A percentile compares a stretch with the other conserved stretches of the same genome.
Evolutionary conservation across 345 rosid species (phyloP).

Genomic region (Rhodamnia rubescens): DNA sequence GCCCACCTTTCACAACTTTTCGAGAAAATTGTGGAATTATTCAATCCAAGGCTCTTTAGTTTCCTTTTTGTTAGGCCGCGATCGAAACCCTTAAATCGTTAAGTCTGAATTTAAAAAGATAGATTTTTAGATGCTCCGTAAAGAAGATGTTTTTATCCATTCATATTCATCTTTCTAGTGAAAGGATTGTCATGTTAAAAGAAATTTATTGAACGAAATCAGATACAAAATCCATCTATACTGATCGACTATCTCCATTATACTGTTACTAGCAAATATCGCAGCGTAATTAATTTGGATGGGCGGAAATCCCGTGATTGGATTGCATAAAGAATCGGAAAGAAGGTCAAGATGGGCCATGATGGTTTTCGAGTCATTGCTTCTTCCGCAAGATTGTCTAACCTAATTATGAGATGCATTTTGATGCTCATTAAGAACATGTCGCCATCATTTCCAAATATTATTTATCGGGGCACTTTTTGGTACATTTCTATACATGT

Average conservation of each 20-base stretch:
- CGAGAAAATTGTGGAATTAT: background rate
- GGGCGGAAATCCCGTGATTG: rapidly evolving
- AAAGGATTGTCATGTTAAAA: background rate
- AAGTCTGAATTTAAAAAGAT: background rate
- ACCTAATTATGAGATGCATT: background rate
- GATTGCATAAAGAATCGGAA: background rate
- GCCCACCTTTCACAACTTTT: background rate
- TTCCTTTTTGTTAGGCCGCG: background rate
- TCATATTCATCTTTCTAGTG: background rate
- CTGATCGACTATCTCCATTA: rapidly evolving
- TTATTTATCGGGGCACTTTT: background rate
- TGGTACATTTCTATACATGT: background rate
- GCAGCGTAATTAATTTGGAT: background rate
- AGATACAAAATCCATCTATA: background rate
- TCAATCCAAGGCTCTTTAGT: background rate
- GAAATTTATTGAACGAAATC: background rate
- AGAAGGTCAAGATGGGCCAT: background rate
- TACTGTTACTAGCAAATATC: background rate
- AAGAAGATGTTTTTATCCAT: background rate
- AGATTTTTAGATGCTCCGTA: background rate
- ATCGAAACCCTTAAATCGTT: background rate
- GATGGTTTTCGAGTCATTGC: background rate
- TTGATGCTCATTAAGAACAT: background rate
- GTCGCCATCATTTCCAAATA: background rate
- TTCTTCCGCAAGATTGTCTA: constrained; percentile 4